Base-by-base conservation (phyloP, 352 stramenopile species). In the Phytopythium litorale region DNA sequence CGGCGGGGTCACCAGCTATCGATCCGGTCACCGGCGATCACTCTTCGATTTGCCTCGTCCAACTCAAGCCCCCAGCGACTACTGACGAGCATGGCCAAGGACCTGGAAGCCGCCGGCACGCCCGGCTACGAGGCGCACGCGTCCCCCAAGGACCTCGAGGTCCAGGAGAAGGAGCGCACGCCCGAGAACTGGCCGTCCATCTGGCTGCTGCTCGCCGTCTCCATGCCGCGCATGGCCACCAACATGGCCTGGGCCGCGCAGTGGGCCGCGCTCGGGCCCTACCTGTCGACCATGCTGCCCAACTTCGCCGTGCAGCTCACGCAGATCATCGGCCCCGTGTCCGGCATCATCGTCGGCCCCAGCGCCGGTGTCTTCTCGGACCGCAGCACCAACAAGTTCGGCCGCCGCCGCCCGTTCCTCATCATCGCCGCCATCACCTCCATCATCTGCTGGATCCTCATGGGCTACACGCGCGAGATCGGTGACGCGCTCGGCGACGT, bases 211-310 rank as follows among this genome's bases (percentile, higher is more conserved):
- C 66, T 89, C 23, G 65, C 79, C 6, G 62, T 88, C 23, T 89
- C 77, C 13, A 68, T 82, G 58, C 79, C 77, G 0, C 71, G 76
- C 7, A 76, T 87, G 73, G 73, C 77, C 7, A 84, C 84, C 45
- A 75, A 81, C 32, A 86, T 89, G 77, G 77, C 79, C 0, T 89
- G 78, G 80, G 62, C 80, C 4, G 80, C 77, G 16, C 80, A 87
- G 37, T 87, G 72, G 73, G 76, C 78, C 19, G 80, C 75, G 8
- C 60, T 89, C 19, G 75, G 76, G 0, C 78, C 80, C 12, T 85
- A 87, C 46, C 65, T 89, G 25, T 67, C 66, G 19, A 84, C 74
- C 0, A 74, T 86, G 61, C 50, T 89, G 56, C 72, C 78, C 45
- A 73, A 72, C 33, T 87, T 72, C 28, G 70, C 72, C 3, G 70